Conservation (phyloP, 345 rosid genomes). For the Pistacia vera region DNA sequence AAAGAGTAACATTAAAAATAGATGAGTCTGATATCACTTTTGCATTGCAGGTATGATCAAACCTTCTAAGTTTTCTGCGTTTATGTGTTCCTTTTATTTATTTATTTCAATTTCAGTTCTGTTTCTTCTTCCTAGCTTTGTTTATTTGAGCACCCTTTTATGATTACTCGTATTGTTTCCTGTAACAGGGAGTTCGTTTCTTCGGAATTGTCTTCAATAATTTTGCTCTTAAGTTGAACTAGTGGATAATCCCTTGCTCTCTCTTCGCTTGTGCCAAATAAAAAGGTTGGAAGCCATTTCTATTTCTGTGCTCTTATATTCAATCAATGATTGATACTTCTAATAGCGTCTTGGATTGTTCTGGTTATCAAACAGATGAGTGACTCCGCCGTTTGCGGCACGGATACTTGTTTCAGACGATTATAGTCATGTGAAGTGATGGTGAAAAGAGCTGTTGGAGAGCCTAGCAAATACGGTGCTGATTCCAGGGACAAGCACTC, state of each 20-base stretch:
- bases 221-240: background rate
- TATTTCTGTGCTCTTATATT: background rate
- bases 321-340: too few species aligned
- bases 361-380: background rate
- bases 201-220: conserved; percentile 76
- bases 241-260: background rate
- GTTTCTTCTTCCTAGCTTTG: background rate
- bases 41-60: conserved; percentile 71
- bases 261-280: background rate
- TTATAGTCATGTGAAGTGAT: background rate
- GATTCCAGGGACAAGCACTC: background rate
- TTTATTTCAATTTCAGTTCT: background rate
- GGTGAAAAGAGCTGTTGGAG: background rate
- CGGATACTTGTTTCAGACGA: background rate
- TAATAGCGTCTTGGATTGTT: too few species aligned
- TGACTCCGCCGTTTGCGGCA: background rate
- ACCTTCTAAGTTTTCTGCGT: background rate
- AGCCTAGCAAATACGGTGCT: background rate
- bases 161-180: background rate
- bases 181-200: conserved; percentile 80
- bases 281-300: conserved; percentile 6
- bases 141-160: background rate
- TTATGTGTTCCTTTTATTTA: background rate
- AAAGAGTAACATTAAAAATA: conserved; percentile 66
- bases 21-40: conserved; percentile 79